Evolutionary conservation across 352 stramenopile genomes (phyloP), one percentile per base, ranked within the genome.

Genomic region (Phytophthora multivora): DNA sequence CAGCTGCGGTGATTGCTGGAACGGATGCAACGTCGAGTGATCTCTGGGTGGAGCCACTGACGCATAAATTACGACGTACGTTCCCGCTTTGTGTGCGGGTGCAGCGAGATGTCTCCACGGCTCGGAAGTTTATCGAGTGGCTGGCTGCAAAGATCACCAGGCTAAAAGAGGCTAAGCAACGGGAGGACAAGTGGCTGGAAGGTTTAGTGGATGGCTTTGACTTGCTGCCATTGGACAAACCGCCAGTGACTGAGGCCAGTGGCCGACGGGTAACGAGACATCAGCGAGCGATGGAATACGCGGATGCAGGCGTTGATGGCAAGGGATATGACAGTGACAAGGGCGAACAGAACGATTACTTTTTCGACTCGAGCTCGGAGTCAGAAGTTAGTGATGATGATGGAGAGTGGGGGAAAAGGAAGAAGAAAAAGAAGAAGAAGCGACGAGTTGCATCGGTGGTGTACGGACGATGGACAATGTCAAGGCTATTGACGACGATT

Each of bases 1-100:
- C 78, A 1, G 86, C 79, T 13, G 79, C 77, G 10, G 70, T 95
- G 15, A 79, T 93, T 25, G 73, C 83, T 30, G 86, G 86, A 4
- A 79, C 78, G 0, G 86, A 95, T 43, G 84, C 81, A 11, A 87
- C 83, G 23, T 86, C 84, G 23, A 91, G 80, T 51, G 82, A 90
- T 28, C 65, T 93, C 46, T 95, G 86, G 86, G 77, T 90, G 31
- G 59, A 75, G 25, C 86, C 86, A 26, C 56, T 95, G 3, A 82
- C 68, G 48, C 85, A 80, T 18, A 81, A 83, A 39, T 63, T 95
- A 41, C 70, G 88, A 50, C 79, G 77, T 16, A 87, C 80, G 15
- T 95, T 95, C 46, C 83, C 86, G 23, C 39, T 89, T 5, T 76
- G 86, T 47, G 56, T 93, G 7, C 45, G 83, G 21, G 50, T 88